phyloP scores from a whole-genome alignment of 2,329 filamentous ascomycete species.

The Aspergillus bombycis region DNA sequence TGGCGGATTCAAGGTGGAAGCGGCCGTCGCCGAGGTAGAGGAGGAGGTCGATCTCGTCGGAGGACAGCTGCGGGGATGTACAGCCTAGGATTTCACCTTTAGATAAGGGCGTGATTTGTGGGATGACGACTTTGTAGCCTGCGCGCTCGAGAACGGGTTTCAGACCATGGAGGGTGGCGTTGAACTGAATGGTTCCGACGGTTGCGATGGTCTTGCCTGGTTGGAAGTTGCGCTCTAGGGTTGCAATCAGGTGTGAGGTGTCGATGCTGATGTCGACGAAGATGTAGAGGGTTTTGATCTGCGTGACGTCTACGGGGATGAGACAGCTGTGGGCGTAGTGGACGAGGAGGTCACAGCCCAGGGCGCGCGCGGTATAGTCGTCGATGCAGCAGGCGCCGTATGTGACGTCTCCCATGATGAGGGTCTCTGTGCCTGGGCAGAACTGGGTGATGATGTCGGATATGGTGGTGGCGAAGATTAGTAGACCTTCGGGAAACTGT shows the following conservation, averaged over 20 bases:
- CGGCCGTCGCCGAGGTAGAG: slow-evolving; percentile 90
- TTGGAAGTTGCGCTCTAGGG: slow-evolving; percentile 84
- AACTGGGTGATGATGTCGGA: slow-evolving; percentile 95
- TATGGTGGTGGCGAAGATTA: slow-evolving; percentile 95
- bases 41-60: slow-evolving; percentile 70
- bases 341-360: slow-evolving; percentile 91
- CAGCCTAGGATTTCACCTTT: slow-evolving; percentile 98
- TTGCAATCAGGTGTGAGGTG: slow-evolving; percentile 80
- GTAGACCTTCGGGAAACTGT: slow-evolving; percentile 95
- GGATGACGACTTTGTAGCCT: slow-evolving; percentile 83
- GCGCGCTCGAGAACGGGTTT: slow-evolving; percentile 75
- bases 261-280: slow-evolving; percentile 99
- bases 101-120: slow-evolving; percentile 88
- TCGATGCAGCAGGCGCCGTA: slow-evolving; percentile 99
- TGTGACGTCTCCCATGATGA: slow-evolving; percentile 99
- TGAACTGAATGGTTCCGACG: slow-evolving; percentile 98
- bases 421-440: slow-evolving; percentile 84
- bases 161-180: slow-evolving; percentile 90
- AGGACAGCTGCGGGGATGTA: slow-evolving; percentile 76
- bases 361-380: slow-evolving; percentile 91
- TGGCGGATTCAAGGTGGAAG: slow-evolving; percentile 96
- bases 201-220: slow-evolving; percentile 85
- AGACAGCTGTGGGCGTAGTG: slow-evolving; percentile 98
- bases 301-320: slow-evolving; percentile 93
- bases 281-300: slow-evolving; percentile 96